Base-by-base conservation (phyloP, 257 asterid species). In the Plectranthus barbatus region DNA sequence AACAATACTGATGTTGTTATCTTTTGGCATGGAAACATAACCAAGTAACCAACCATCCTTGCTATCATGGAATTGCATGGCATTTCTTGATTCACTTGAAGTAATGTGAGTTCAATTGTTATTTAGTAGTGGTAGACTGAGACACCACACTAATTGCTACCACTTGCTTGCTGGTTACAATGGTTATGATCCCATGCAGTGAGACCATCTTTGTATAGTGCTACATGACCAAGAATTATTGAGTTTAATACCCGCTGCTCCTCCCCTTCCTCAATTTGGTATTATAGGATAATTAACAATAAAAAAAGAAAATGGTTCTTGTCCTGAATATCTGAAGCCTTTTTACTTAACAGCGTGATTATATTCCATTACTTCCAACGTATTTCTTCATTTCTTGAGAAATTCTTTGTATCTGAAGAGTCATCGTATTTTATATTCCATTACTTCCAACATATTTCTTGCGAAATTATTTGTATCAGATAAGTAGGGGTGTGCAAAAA, bases 381-480 rank as follows among this genome's bases (percentile, higher is more conserved):
- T 42, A 24, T 58, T 39, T 55, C 24, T 49, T 26, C n/a, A n/a
- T n/a, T n/a, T n/a, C n/a, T n/a, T n/a, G n/a, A n/a, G n/a, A n/a
- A n/a, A n/a, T n/a, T n/a, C n/a, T n/a, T 1, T 26, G 31, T 26
- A 26, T 26, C 31, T 26, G 31, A 26, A 26, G 31, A 26, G 31
- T 26, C 5, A 26, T 26, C 31, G 31, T 36, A 36, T 60, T n/a
- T n/a, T n/a, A n/a, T n/a, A n/a, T n/a, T n/a, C n/a, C n/a, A n/a
- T n/a, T n/a, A n/a, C n/a, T n/a, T 12, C 18, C 26, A 46, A 21
- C 51, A 34, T 42, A 24, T 58, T 39, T 55, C 24, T 49, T 26
- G 12, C 41, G 21, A 26, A 33, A 53, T 45, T 40, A n/a, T 54
- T 61, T 66, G 60, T 56, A 56, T 69, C 52, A n/a, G n/a, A n/a